Evolutionary conservation across 2,329 filamentous ascomycete species (phyloP), one percentile per base, ranked within the genome.

Genomic region (Fusarium sp.): DNA sequence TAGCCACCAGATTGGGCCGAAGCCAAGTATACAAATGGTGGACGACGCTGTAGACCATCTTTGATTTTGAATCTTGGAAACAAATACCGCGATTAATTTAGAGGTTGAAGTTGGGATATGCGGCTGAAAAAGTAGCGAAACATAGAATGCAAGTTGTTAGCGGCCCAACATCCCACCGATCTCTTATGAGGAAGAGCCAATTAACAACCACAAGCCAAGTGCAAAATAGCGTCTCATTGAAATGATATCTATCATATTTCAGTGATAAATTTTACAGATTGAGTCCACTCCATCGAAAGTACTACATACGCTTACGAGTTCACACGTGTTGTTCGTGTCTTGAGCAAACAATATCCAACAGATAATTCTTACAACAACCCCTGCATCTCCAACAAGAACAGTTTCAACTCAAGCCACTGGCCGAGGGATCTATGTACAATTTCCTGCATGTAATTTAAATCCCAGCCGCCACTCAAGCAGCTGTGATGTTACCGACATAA

Each of bases 1-100:
- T 58, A 29, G 81, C 80, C 45, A 82, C 79, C 12, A 81, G 56
- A 13, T 73, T 68, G 10, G 79, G 80, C 33, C 79, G 72, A 49
- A 78, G 72, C 71, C 68, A 75, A 9, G 49, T 39, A 50, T 77
- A 57, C 20, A 78, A 44, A n/a, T 70, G 50, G 35, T 52, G 36
- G 8, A 67, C 7, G 29, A 65, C 53, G 25, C 53, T 33, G 17
- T n/a, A 38, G 25, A 27, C 45, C 68, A 74, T 74, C 8, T 6
- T 35, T 13, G 5, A 27, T 9, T 14, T 47, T 3, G 3, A 5
- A 5, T 2, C 22, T 17, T 7, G 6, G 7, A 9, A 3, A 39
- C 27, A 1, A 12, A 4, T 0, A 6, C 1, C 10, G 18, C 2
- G 13, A 27, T 38, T n/a, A 3, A 27, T 12, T 20, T 14, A 27